Evolutionary conservation across 2,329 filamentous ascomycete genomes (phyloP), one percentile per base, ranked within the genome.

Genomic region (Colletotrichum truncatum): DNA sequence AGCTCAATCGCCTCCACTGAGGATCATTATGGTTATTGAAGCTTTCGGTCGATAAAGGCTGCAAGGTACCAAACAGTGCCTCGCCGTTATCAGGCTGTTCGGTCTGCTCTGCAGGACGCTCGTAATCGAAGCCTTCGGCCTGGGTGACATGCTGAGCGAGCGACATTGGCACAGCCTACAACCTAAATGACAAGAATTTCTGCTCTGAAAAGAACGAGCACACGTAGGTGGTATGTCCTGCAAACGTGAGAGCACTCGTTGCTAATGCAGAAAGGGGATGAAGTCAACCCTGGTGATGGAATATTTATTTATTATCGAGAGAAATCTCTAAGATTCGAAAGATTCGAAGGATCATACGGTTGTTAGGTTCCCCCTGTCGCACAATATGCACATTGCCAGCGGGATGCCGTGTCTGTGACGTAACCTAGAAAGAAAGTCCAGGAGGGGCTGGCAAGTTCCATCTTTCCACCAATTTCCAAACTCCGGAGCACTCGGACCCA

Each of bases 131-230:
- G 66, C 80, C 80, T 72, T 81, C 78, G 54, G 69, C 71, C 49
- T 78, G 75, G 14, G 78, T 81, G 57, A 81, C 77, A 71, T 81
- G 79, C 67, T 80, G 79, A 68, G 76, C 79, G 65, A 81, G 76
- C 68, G 79, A 81, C 79, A 81, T 81, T 56, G 36, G 28, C 49
- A 10, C 34, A n/a, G 30, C 10, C 32, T 5, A 32, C 18, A 12
- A 10, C 30, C 23, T 28, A 34, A 8, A 30, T 9, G 23, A 4
- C 11, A 9, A 4, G 23, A 43, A 38, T 14, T 23, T 26, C 4
- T 2, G 49, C 8, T 6, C 23, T 32, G 18, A 0, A 8, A 2
- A 21, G 41, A 48, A 26, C 18, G n/a, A n/a, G 2, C 10, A 18
- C 48, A 26, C 14, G 30, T 26, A 23, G 18, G n/a, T 14, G 14